A percentile compares a stretch with the other conserved stretches of the same genome.
These are phyloP conservation scores for Apophysomyces sp. DNA, from an alignment of 371 early-diverging fungal genomes.

Conservation along the genomic window DNA sequence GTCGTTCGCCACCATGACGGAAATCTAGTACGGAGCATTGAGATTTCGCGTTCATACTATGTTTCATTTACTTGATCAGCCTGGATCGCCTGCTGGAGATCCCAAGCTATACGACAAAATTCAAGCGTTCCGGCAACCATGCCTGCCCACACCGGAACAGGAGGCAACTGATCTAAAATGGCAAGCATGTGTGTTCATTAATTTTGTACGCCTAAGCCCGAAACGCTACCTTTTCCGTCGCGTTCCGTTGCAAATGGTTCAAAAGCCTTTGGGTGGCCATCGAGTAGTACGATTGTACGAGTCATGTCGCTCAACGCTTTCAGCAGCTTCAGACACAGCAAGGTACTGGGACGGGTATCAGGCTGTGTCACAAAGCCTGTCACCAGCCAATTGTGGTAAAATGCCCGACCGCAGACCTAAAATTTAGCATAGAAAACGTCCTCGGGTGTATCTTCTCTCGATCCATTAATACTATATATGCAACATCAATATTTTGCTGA, in stretches of 20 bases:
- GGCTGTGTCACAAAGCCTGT: too few relatives aligned
- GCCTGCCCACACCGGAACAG: conserved; percentile 33
- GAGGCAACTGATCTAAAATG: conserved; percentile 28
- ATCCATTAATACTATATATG: too few relatives aligned
- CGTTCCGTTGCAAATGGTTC: neutral
- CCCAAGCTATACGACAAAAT: conserved; percentile 36
- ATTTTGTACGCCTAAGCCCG: neutral
- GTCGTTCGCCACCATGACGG: neutral
- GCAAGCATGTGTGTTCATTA: neutral
- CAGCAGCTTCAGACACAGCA: too few relatives aligned
- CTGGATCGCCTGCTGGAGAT: conserved; percentile 3
- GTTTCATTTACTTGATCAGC: neutral
- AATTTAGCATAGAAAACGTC: too few relatives aligned
- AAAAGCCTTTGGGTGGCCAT: neutral
- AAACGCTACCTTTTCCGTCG: neutral
- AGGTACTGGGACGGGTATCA: too few relatives aligned
- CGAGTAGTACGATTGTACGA: neutral
- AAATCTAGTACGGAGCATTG: neutral
- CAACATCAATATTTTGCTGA: too few relatives aligned
- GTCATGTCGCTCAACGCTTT: neutral
- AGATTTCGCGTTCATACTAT: neutral
- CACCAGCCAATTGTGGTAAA: too few relatives aligned
- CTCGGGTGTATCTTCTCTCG: too few relatives aligned
- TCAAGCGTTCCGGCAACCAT: conserved; percentile 34
- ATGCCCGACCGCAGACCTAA: too few relatives aligned